A percentile compares a stretch with the other conserved stretches of the same genome.
Conservation (phyloP, 2,329 filamentous ascomycete genomes). For the Cladophialophora yegresii region DNA sequence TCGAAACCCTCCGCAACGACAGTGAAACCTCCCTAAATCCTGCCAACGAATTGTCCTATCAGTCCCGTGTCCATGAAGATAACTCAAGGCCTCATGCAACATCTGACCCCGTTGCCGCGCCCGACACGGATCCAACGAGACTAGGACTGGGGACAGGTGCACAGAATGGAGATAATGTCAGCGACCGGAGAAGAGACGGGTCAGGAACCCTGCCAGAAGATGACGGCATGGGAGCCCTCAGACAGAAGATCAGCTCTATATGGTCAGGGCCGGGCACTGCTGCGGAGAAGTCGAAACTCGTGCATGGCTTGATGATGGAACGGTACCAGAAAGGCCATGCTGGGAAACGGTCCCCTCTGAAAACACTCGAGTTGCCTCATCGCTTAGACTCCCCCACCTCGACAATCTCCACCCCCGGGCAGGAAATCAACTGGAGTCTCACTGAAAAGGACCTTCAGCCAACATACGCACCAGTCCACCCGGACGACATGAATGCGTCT, state of each 20-base stretch:
- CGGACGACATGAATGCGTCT: constrained; percentile 36
- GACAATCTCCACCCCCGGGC: constrained; percentile 39
- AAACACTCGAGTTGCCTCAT: constrained; percentile 32
- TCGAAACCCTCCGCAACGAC: constrained; percentile 29
- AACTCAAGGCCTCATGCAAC: constrained; percentile 28
- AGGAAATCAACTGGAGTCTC: constrained; percentile 45
- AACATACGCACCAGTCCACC: constrained; percentile 62
- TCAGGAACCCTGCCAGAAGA: constrained; percentile 64
- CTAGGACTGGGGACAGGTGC: constrained; percentile 6
- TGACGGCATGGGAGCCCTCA: constrained; percentile 72
- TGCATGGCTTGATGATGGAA: constrained; percentile 71
- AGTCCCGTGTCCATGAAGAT: constrained; percentile 31
- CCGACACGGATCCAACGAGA: constrained; percentile 11
- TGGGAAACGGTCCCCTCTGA: constrained; percentile 37
- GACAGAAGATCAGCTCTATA: constrained; percentile 68
- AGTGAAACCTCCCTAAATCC: constrained; percentile 37
- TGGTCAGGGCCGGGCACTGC: constrained; percentile 62
- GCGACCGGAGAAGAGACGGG: constrained; percentile 33
- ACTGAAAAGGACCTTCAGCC: constrained; percentile 61
- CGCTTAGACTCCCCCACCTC: constrained; percentile 40
- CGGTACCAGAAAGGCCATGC: constrained; percentile 53
- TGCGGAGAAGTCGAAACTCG: constrained; percentile 68
- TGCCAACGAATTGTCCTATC: constrained; percentile 31
- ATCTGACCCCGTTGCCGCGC: constrained; percentile 30
- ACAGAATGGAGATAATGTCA: constrained; percentile 29